A percentile compares a stretch with the other conserved stretches of the same genome.
Conservation (phyloP, 2,329 filamentous ascomycete species). For the Neonectria faginata region DNA sequence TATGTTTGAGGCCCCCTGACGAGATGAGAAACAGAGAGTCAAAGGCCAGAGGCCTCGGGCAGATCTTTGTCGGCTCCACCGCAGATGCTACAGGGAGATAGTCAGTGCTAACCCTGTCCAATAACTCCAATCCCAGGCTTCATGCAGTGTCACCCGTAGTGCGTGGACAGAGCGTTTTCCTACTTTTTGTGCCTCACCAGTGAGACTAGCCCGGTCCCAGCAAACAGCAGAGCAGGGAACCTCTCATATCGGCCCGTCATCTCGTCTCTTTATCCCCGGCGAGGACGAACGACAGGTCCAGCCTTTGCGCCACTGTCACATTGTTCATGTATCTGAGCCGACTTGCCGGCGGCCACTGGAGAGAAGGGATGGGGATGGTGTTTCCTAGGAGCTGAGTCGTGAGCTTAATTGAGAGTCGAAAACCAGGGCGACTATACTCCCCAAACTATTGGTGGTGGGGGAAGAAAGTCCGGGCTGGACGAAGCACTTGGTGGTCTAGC, state of each 20-base stretch:
- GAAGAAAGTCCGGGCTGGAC: background rate
- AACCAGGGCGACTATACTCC: slow-evolving; percentile 34
- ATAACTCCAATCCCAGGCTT: slow-evolving; percentile 2
- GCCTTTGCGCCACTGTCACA: slow-evolving; percentile 6
- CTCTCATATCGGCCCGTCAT: slow-evolving; percentile 23
- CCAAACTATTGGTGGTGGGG: slow-evolving; percentile 32
- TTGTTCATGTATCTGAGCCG: slow-evolving; percentile 2
- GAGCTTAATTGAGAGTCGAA: slow-evolving; percentile 11
- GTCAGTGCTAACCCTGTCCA: slow-evolving; percentile 9
- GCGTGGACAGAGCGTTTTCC: slow-evolving; percentile 11
- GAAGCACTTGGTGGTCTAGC: background rate
- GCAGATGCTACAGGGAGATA: slow-evolving; percentile 10
- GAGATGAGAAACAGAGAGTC: slow-evolving; percentile 18
- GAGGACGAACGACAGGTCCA: slow-evolving; percentile 19
- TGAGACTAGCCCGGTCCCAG: slow-evolving; percentile 23
- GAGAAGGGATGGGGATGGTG: background rate
- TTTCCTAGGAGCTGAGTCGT: slow-evolving; percentile 1
- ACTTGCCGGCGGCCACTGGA: background rate
- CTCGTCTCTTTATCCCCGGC: slow-evolving; percentile 11
- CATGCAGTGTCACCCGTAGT: slow-evolving; percentile 9
- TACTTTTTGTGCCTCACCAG: slow-evolving; percentile 10
- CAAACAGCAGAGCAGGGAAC: slow-evolving; percentile 2
- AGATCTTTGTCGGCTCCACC: slow-evolving; percentile 27
- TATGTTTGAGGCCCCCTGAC: slow-evolving; percentile 27
- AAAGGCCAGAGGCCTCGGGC: slow-evolving; percentile 13